phyloP scores from a whole-genome alignment of 2,329 filamentous ascomycete species.

The Aurifilum marmelostoma region DNA sequence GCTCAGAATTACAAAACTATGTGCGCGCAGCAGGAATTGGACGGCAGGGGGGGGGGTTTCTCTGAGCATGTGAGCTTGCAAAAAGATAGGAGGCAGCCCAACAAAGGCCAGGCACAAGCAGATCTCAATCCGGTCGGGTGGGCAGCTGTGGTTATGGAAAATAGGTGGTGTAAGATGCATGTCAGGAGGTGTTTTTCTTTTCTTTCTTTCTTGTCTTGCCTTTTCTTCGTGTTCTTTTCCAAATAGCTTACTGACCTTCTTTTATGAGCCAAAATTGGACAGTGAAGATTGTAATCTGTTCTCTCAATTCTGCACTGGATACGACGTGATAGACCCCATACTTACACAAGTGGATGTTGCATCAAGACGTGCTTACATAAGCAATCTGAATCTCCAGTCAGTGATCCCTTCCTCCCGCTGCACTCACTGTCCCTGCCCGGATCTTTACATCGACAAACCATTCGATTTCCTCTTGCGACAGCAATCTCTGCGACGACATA shows the following conservation, averaged over 20 bases:
- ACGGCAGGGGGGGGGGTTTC: too few relatives aligned
- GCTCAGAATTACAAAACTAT: not conserved
- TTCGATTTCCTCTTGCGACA: not conserved
- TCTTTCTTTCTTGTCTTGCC: not conserved
- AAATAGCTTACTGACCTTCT: not conserved
- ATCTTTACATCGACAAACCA: not conserved
- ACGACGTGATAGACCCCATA: too few relatives aligned
- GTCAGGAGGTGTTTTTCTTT: not conserved
- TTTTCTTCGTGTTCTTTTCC: too few relatives aligned
- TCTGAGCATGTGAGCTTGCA: not conserved
- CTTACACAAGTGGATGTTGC: too few relatives aligned
- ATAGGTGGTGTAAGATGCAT: not conserved
- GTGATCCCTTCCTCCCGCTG: not conserved
- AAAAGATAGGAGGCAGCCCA: not conserved
- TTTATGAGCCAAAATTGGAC: not conserved
- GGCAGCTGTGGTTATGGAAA: slow-evolving; percentile 31
- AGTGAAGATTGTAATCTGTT: not conserved
- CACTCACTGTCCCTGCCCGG: not conserved
- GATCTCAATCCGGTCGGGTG: slow-evolving; percentile 22
- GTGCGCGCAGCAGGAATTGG: not conserved
- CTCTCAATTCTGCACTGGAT: too few relatives aligned
- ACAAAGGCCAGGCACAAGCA: not conserved
- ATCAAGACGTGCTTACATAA: not conserved
- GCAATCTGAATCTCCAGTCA: not conserved
- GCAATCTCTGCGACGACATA: not conserved